Evolutionary conservation across 352 stramenopile species (phyloP), one percentile per base, ranked within the genome.

Genomic region (Phytophthora constricta): DNA sequence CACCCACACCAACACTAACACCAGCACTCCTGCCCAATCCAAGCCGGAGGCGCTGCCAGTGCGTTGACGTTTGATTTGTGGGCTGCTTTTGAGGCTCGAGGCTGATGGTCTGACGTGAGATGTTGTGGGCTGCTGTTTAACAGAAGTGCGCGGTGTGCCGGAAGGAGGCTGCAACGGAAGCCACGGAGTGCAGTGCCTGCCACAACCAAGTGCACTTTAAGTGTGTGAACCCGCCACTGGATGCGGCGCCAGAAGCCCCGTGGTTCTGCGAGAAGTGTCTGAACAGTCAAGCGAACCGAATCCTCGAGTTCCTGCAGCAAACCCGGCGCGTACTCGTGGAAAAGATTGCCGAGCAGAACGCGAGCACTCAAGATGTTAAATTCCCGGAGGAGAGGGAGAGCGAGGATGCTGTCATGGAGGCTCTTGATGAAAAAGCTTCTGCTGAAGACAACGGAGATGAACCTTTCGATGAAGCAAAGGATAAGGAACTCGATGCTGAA

Each of bases 291-390:
- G 81, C 81, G 16, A 70, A 83, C 45, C 64, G 77, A 2, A 87
- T 92, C 33, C 70, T 90, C 11, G 78, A 89, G 26, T 92, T 92
- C 50, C 60, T 92, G 14, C 79, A 87, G 46, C 83, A 92, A 34
- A 86, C 79, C 13, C 73, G 78, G 10, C 81, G 83, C 8, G 82
- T 92, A 8, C 58, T 88, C 0, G 62, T 78, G 26, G 69, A 86
- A 37, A 72, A 61, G 13, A 80, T 86, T 23, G 54, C 43, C 23
- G 58, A 74, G 41, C 49, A 68, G 41, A 75, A 70, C 49, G 46
- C 56, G 9, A 47, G 4, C 17, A 25, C 34, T 14, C 46, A 59
- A 34, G 37, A 42, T 2, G 26, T 41, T 10, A 5, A 47, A 4
- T 4, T 14, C 16, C 27, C 33, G 11, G n/a, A 67, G n/a, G 22